Evolutionary conservation across 2,329 filamentous ascomycete genomes (phyloP).

Genomic region (Fusarium subtropicale): DNA sequence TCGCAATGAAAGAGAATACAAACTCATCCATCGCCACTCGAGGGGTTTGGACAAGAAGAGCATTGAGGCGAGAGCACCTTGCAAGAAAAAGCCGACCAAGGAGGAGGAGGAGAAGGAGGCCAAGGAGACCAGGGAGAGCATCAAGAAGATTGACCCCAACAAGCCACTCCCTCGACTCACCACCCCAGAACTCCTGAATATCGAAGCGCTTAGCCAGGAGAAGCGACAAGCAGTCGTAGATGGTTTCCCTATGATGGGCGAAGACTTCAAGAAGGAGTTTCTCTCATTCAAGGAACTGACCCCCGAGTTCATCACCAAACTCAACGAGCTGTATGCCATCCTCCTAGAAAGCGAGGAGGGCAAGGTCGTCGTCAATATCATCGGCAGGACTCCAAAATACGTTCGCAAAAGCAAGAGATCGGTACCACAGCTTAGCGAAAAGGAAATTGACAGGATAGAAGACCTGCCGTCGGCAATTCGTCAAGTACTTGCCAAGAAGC

Average conservation of each 20-base stretch:
- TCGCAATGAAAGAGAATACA: neutral
- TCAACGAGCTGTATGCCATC: conserved; percentile 13
- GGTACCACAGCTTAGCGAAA: neutral
- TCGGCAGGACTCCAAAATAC: neutral
- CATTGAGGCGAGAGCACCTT: neutral
- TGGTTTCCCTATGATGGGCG: conserved; percentile 1
- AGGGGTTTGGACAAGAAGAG: neutral
- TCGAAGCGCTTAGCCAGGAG: neutral
- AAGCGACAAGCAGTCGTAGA: neutral
- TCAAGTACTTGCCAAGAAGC: neutral
- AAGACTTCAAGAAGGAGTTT: conserved; percentile 6
- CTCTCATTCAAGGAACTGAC: neutral
- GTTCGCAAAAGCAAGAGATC: neutral
- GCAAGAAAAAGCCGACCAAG: neutral
- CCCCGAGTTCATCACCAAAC: conserved; percentile 10
- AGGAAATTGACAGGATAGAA: neutral
- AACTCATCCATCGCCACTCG: neutral
- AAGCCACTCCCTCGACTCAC: conserved; percentile 8
- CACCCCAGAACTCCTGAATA: conserved; percentile 10
- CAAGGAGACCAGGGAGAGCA: too few species aligned
- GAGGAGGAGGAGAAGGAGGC: neutral
- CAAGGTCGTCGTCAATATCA: neutral
- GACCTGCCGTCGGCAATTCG: neutral
- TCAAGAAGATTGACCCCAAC: conserved; percentile 1
- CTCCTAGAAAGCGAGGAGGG: neutral